Evolutionary conservation across 345 rosid species (phyloP).

Genomic region (Dipteronia sinensis): DNA sequence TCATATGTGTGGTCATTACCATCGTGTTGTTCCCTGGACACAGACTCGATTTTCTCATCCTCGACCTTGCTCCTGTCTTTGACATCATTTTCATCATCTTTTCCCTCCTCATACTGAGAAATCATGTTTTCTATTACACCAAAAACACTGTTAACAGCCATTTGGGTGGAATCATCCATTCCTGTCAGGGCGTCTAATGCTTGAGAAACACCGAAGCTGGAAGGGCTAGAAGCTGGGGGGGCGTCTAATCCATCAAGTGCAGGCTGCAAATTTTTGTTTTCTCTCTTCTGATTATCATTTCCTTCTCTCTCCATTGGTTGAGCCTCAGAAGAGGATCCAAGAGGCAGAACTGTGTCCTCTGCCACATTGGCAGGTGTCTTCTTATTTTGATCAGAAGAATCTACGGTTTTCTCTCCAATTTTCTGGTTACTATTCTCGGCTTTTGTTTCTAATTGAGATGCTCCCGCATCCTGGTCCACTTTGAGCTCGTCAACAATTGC

Average conservation of each 20-base stretch:
- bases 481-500: constrained; percentile 39
- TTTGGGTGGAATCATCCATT: constrained; percentile 94
- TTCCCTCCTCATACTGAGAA: constrained; percentile 66
- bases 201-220: constrained; percentile 61
- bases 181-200: constrained; percentile 90
- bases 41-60: constrained; percentile 34
- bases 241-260: constrained; percentile 40
- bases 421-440: constrained; percentile 36
- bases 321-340: constrained; percentile 49
- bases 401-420: constrained; percentile 47
- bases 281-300: constrained; percentile 53
- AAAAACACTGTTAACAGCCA: constrained; percentile 93
- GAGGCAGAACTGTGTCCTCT: constrained; percentile 43
- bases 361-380: constrained; percentile 28
- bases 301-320: constrained; percentile 54
- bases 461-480: constrained; percentile 40
- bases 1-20: constrained; percentile 19
- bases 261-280: constrained; percentile 48
- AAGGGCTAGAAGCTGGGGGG: constrained; percentile 36
- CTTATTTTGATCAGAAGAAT: constrained; percentile 50
- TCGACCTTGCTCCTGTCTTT: constrained; percentile 30
- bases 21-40: constrained; percentile 28
- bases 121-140: constrained; percentile 94
- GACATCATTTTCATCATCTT: constrained; percentile 41
- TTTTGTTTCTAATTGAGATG: constrained; percentile 36